phyloP scores from a whole-genome alignment of 495 filamentous ascomycete genomes.

The Penicillium argentinense region DNA sequence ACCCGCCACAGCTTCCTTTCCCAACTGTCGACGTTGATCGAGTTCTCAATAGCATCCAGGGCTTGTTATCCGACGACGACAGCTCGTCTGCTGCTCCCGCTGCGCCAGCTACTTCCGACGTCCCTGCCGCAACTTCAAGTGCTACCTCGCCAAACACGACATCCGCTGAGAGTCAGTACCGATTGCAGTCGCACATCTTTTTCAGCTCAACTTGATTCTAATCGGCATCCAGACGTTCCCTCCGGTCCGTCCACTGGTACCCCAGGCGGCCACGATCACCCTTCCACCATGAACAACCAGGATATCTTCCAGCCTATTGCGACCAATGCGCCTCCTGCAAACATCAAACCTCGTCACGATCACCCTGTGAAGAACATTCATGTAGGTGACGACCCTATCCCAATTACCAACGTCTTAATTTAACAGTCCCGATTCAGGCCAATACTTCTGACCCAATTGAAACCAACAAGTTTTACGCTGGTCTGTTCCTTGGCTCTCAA shows the following conservation, averaged over 20 bases:
- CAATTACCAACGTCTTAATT: background rate
- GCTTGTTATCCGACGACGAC: slow-evolving; percentile 19
- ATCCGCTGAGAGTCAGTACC: too few relatives aligned
- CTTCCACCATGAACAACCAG: slow-evolving; percentile 31
- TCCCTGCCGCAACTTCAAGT: background rate
- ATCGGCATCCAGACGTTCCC: background rate
- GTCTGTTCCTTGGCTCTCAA: slow-evolving; percentile 80
- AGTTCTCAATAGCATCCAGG: slow-evolving; percentile 25
- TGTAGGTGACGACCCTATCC: slow-evolving; percentile 34
- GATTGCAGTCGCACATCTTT: too few relatives aligned
- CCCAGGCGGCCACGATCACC: background rate
- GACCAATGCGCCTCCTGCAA: slow-evolving; percentile 54
- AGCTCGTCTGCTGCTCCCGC: slow-evolving; percentile 8
- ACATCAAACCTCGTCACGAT: slow-evolving; percentile 50
- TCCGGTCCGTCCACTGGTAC: slow-evolving; percentile 1
- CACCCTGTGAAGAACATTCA: slow-evolving; percentile 51
- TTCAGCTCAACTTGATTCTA: too few relatives aligned
- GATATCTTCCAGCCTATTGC: slow-evolving; percentile 61
- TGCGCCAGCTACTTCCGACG: background rate
- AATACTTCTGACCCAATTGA: slow-evolving; percentile 55
- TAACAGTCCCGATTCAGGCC: slow-evolving; percentile 11
- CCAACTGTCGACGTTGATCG: slow-evolving; percentile 22
- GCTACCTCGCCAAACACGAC: too few relatives aligned
- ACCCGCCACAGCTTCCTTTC: slow-evolving; percentile 37
- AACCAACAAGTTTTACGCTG: slow-evolving; percentile 93